Base-by-base conservation (phyloP, 441 rosid genomes). In the Pelargonium australe region DNA sequence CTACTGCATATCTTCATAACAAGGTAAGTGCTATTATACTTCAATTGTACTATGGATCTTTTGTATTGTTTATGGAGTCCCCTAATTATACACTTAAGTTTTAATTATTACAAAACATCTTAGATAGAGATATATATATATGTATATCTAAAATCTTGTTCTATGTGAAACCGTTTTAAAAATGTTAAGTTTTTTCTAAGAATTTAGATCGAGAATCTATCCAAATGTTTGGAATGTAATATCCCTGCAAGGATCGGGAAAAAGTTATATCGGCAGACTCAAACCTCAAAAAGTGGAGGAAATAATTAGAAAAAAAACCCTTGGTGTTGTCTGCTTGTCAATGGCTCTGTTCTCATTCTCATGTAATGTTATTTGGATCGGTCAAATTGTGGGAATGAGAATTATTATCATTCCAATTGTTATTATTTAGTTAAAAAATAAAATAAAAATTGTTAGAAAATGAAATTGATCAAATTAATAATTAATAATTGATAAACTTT, bases 1-100 rank as follows among this genome's bases (percentile, higher is more conserved):
- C 92, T 5, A 85, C 89, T 9, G 10, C 86, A 17, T 80, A 87
- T 83, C 92, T 94, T 71, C 80, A 81, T 76, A 71, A 81, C 8
- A 94, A 91, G 97, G 97, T 94, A 80, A 78, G 68, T 66, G 14
- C 61, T 44, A 4, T 63, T 2, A 53, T 40, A 55, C 31, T 34
- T 68, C 7, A 47, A 11, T 12, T 47, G 14, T 47, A n/a, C 5
- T 47, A 47, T 47, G 14, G 13, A 11, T 12, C 5, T 12, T 47
- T 11, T 12, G 55, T 47, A 47, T 47, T 47, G 60, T 53, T 17
- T 16, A 53, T 53, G 17, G 19, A n/a, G 17, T 51, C 13, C 19
- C 58, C 58, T n/a, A 53, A 13, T 53, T 66, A 49, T 49, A 19
- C 31, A 17, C 12, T 16, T n/a, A n/a, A 37, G 34, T 12, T 67